phyloP scores from a whole-genome alignment of 2,329 filamentous ascomycete genomes.

The Fusarium agapanthi region DNA sequence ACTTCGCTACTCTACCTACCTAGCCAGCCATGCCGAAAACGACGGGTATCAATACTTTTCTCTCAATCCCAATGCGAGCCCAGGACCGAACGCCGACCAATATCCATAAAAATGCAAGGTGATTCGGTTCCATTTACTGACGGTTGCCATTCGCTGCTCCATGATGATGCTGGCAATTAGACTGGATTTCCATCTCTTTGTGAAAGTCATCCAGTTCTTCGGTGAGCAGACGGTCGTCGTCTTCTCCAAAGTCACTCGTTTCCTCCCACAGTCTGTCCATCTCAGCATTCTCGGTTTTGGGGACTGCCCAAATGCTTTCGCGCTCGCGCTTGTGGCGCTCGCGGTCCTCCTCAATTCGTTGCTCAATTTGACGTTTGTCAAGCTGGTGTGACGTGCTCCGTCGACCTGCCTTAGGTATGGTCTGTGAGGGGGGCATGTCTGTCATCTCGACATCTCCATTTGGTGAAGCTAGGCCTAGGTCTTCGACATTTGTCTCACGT shows the following conservation, averaged over 20 bases:
- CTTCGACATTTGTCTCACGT: constrained; percentile 71
- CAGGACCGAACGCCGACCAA: constrained; percentile 44
- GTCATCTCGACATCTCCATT: constrained; percentile 52
- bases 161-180: constrained; percentile 51
- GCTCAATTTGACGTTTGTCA: constrained; percentile 91
- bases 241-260: constrained; percentile 84
- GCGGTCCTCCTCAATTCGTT: constrained; percentile 95
- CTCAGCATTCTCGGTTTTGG: constrained; percentile 69
- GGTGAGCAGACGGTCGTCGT: constrained; percentile 79
- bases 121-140: constrained; percentile 26
- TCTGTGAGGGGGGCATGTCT: constrained; percentile 54
- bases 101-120: neutral
- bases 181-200: constrained; percentile 52
- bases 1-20: neutral
- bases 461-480: constrained; percentile 63
- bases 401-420: constrained; percentile 49
- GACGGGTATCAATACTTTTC: constrained; percentile 45
- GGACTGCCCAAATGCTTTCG: constrained; percentile 93
- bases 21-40: constrained; percentile 19
- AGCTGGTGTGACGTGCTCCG: constrained; percentile 55
- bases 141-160: constrained; percentile 44
- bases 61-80: constrained; percentile 20
- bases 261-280: constrained; percentile 87
- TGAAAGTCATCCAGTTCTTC: constrained; percentile 72
- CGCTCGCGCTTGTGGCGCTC: constrained; percentile 92